Conservation (phyloP, 768 basidiomycete genomes). For the Tricholoma terreum region DNA sequence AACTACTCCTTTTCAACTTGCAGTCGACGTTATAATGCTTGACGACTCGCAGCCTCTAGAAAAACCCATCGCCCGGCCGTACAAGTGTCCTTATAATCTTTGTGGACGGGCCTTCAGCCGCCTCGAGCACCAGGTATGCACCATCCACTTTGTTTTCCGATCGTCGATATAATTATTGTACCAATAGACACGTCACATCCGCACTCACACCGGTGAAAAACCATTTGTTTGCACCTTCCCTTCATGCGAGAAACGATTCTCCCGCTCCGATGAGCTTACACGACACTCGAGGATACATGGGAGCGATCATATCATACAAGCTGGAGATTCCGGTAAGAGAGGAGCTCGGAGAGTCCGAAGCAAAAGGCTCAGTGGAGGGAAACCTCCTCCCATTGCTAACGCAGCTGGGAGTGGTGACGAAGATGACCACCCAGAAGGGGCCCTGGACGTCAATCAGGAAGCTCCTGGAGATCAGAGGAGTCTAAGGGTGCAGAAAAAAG, state of each 20-base stretch:
- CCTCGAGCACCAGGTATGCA: conserved; percentile 86
- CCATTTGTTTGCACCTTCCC: conserved; percentile 91
- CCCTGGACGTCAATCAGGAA: not conserved
- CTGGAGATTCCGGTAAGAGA: conserved; percentile 18
- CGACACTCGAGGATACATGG: conserved; percentile 89
- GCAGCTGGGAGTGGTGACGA: conserved; percentile 1
- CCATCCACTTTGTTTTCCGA: not conserved
- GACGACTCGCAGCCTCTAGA: conserved; percentile 21
- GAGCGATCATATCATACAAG: conserved; percentile 48
- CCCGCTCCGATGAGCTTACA: conserved; percentile 97
- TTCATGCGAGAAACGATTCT: conserved; percentile 97
- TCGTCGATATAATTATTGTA: conserved; percentile 2
- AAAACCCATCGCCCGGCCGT: conserved; percentile 59
- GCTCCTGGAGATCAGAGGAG: conserved; percentile 7
- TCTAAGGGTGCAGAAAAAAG: conserved; percentile 68
- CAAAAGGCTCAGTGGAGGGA: not conserved
- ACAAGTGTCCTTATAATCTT: conserved; percentile 91
- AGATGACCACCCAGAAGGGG: conserved; percentile 2
- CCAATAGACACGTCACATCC: conserved; percentile 89
- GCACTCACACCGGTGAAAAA: conserved; percentile 98
- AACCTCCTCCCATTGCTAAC: not conserved
- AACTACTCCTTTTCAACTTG: conserved; percentile 5
- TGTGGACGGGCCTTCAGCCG: conserved; percentile 96
- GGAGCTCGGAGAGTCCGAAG: not conserved
- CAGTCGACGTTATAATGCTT: conserved; percentile 16